A percentile compares a stretch with the other conserved stretches of the same genome.
phyloP scores from a whole-genome alignment of 2,329 filamentous ascomycete genomes.

The Botryotinia narcissicola region DNA sequence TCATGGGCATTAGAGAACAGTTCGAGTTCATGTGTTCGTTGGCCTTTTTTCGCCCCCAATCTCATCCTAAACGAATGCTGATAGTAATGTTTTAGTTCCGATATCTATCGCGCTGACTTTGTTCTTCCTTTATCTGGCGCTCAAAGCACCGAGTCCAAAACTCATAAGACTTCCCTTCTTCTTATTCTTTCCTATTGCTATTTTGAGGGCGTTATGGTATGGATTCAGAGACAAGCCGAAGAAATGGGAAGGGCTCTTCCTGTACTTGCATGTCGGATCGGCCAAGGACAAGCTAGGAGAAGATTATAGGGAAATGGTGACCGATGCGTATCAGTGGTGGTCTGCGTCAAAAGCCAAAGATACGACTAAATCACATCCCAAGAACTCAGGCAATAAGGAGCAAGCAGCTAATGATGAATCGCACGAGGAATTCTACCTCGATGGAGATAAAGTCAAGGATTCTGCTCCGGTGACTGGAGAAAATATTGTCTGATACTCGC shows the following conservation, averaged over 20 bases:
- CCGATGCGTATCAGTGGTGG: not conserved
- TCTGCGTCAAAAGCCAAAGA: not conserved
- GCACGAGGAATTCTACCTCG: not conserved
- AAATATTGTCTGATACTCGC: rapidly evolving
- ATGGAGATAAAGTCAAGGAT: rapidly evolving
- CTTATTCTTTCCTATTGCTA: not conserved
- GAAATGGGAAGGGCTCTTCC: not conserved
- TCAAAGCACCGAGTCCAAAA: not conserved
- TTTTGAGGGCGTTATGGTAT: not conserved
- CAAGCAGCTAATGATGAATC: not conserved
- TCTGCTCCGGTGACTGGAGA: not conserved
- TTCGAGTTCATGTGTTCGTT: slow-evolving; percentile 10
- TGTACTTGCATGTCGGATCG: not conserved
- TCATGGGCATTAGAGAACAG: slow-evolving; percentile 1
- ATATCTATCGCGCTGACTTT: not conserved
- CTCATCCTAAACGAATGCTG: too few relatives aligned
- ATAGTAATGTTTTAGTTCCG: not conserved
- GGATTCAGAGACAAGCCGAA: not conserved
- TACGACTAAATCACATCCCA: rapidly evolving
- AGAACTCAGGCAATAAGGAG: not conserved
- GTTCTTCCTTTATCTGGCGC: not conserved
- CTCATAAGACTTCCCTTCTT: not conserved
- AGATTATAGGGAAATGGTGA: not conserved
- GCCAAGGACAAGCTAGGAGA: not conserved
- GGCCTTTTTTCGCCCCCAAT: not conserved